These are phyloP conservation scores for Colletotrichum sp. DNA, from an alignment of 2,329 filamentous ascomycete species.

Conservation along the genomic window DNA sequence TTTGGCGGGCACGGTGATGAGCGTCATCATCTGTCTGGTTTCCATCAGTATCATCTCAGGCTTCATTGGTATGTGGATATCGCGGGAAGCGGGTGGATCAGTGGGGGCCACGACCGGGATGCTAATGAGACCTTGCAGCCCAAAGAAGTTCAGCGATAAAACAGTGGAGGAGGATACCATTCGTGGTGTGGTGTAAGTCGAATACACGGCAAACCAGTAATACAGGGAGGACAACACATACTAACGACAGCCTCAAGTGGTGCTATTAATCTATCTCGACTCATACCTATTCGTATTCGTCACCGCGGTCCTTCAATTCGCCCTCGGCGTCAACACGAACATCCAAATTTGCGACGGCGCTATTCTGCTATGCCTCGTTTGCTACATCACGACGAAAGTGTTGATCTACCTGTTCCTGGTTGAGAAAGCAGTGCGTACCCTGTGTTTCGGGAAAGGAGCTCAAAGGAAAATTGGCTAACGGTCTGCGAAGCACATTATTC, in stretches of 20 bases:
- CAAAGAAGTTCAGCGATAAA: slow-evolving; percentile 41
- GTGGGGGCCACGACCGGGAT: background rate
- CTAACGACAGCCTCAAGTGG: slow-evolving; percentile 45
- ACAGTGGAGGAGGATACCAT: slow-evolving; percentile 44
- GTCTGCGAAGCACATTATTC: slow-evolving; percentile 58
- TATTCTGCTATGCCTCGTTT: slow-evolving; percentile 65
- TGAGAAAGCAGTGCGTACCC: slow-evolving; percentile 60
- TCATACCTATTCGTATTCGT: slow-evolving; percentile 65
- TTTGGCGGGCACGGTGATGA: slow-evolving; percentile 37
- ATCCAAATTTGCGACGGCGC: slow-evolving; percentile 58
- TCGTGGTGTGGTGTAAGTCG: slow-evolving; percentile 48
- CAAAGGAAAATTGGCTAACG: background rate
- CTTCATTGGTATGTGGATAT: slow-evolving; percentile 37
- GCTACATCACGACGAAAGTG: slow-evolving; percentile 69
- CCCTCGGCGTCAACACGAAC: slow-evolving; percentile 60
- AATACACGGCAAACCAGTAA: background rate
- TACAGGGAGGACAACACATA: too few relatives aligned
- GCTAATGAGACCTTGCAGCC: slow-evolving; percentile 30
- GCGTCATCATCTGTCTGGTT: slow-evolving; percentile 37
- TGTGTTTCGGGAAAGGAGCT: background rate
- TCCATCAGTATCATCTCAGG: slow-evolving; percentile 38
- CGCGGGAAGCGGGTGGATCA: background rate
- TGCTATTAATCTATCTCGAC: slow-evolving; percentile 64
- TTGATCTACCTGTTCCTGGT: slow-evolving; percentile 70
- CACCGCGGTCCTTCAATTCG: slow-evolving; percentile 61